Evolutionary conservation across 495 filamentous ascomycete species (phyloP).

Genomic region (Penicillium nucicola): DNA sequence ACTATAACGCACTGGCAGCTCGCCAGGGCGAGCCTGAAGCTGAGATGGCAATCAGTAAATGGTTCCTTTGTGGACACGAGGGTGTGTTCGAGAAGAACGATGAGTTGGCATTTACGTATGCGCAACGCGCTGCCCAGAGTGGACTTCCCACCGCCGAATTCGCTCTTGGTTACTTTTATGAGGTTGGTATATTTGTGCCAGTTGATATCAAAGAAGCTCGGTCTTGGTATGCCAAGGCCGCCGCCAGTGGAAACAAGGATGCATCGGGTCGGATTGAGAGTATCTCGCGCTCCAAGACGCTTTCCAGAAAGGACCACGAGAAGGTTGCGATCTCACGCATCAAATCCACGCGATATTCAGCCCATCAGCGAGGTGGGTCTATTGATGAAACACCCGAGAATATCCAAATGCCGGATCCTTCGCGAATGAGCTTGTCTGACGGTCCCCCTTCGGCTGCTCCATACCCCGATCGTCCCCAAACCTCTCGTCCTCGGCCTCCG

Average conservation of each 20-base stretch:
- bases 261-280: slow-evolving; percentile 78
- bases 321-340: slow-evolving; percentile 85
- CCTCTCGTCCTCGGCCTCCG: slow-evolving; percentile 51
- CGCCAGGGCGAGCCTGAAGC: slow-evolving; percentile 87
- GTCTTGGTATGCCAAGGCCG: slow-evolving; percentile 87
- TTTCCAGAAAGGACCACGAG: slow-evolving; percentile 90
- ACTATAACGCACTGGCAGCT: slow-evolving; percentile 93
- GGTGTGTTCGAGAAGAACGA: slow-evolving; percentile 92
- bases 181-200: slow-evolving; percentile 86
- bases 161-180: slow-evolving; percentile 95
- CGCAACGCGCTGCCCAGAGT: slow-evolving; percentile 74
- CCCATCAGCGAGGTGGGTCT: slow-evolving; percentile 62
- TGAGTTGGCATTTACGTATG: slow-evolving; percentile 85
- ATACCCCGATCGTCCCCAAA: slow-evolving; percentile 37
- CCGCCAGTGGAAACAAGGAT: slow-evolving; percentile 89
- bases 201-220: slow-evolving; percentile 80
- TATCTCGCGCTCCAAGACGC: slow-evolving; percentile 77
- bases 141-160: slow-evolving; percentile 91
- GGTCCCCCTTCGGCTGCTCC: slow-evolving; percentile 38
- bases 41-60: slow-evolving; percentile 95
- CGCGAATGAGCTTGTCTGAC: slow-evolving; percentile 40
- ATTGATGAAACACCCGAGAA: slow-evolving; percentile 53
- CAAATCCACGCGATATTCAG: slow-evolving; percentile 82
- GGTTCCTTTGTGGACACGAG: slow-evolving; percentile 96
- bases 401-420: slow-evolving; percentile 72